Base-by-base conservation (phyloP, 2,329 filamentous ascomycete species). In the Fusarium haematococcum region DNA sequence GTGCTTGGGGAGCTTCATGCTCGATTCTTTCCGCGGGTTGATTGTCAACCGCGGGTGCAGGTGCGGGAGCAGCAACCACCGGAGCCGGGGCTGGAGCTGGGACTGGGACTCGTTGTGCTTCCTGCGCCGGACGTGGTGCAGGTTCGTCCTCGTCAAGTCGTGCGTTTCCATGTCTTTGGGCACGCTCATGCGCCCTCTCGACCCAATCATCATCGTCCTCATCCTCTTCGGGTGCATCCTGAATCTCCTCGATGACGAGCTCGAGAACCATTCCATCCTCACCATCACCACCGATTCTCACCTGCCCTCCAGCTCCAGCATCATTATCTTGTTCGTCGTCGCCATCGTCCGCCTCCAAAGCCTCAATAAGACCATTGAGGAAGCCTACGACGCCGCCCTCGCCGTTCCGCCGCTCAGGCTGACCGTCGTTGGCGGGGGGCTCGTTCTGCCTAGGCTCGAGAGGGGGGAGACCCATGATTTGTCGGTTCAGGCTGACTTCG, bases 401-500 rank as follows among this genome's bases (percentile, higher is more conserved):
- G 39, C 66, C 74, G 18, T 75, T 74, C 7, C 74, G 74, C n/a
- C 76, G 73, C 54, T 75, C 75, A 16, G 69, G 73, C 10, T 65
- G 74, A 39, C 48, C 70, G 23, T 72, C 74, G 35, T 73, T 68
- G 69, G 45, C 52, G 30, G 48, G 57, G 13, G 67, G 68, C 3
- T 71, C 69, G 37, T 77, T 70, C 54, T 77, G 71, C 14, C 70
- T 73, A 3, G 77, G 71, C 45, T 83, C 79, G 18, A 79, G 50
- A 0, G 80, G 78, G 6, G 81, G 82, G 2, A 85, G 79, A 2
- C 85, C 84, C n/a, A 83, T 78, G 37, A 90, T 81, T 41, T 84
- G 81, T 62, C 84, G 77, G 78, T 89, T 88, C 33, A 90, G 85
- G 35, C 82, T 85, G 45, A 80, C 81, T 77, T 91, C 88, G 30